Conservation (phyloP, 305 asterid genomes). For the Fraxinus greggii region DNA sequence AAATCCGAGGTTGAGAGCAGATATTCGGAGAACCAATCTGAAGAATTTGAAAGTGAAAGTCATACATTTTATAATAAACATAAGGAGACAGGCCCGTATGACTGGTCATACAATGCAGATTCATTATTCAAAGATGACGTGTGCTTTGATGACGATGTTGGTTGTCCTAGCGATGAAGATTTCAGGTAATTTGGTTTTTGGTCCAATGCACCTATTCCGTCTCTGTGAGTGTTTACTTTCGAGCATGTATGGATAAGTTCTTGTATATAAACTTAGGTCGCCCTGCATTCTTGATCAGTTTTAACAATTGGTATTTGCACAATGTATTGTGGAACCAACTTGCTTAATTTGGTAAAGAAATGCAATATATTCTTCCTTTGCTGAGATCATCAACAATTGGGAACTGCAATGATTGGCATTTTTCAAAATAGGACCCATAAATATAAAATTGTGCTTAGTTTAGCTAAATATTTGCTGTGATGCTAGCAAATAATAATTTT, state of each 20-base stretch:
- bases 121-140: constrained; percentile 28
- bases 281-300: background rate
- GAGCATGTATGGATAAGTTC: background rate
- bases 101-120: constrained; percentile 34
- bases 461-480: background rate
- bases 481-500: background rate
- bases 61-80: constrained; percentile 17
- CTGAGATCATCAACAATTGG: background rate
- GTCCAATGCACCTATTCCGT: background rate
- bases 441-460: background rate
- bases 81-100: background rate
- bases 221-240: background rate
- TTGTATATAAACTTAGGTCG: background rate
- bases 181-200: constrained; percentile 15
- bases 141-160: constrained; percentile 27
- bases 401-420: background rate
- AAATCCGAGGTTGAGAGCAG: background rate
- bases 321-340: background rate
- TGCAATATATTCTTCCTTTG: background rate
- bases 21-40: constrained; percentile 34
- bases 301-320: background rate
- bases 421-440: background rate
- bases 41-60: constrained; percentile 34
- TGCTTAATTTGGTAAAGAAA: background rate
- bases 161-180: constrained; percentile 22